Evolutionary conservation across 768 basidiomycete species (phyloP).

Genomic region (Lepiota subincarnata): DNA sequence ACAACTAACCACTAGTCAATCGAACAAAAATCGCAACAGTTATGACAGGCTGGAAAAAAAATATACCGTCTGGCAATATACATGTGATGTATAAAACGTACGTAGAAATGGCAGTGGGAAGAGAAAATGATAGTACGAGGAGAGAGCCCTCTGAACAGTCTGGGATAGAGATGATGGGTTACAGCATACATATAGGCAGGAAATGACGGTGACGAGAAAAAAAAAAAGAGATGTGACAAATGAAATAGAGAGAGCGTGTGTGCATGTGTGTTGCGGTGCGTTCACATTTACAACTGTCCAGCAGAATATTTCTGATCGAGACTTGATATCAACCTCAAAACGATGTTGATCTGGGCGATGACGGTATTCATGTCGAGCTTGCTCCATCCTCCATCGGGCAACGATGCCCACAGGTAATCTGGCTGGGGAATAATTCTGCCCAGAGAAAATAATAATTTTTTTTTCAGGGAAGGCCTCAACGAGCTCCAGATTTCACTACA

Average conservation of each 20-base stretch:
- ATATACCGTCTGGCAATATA: not conserved
- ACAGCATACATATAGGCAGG: not conserved
- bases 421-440: slow-evolving; percentile 27
- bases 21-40: not conserved
- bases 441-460: too few species aligned
- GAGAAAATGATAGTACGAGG: not conserved
- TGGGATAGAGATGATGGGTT: too few species aligned
- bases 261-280: not conserved
- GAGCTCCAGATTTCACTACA: too few species aligned
- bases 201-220: not conserved
- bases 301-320: slow-evolving; percentile 20
- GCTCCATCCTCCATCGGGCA: slow-evolving; percentile 28
- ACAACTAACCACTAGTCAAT: not conserved
- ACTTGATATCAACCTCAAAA: slow-evolving; percentile 19
- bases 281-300: slow-evolving; percentile 7
- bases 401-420: slow-evolving; percentile 27
- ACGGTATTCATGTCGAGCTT: slow-evolving; percentile 22
- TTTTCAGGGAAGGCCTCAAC: not conserved
- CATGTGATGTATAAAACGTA: not conserved
- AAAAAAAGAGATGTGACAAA: too few species aligned
- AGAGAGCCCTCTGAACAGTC: too few species aligned
- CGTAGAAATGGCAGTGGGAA: not conserved
- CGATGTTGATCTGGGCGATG: slow-evolving; percentile 25
- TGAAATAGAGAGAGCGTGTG: too few species aligned
- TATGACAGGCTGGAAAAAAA: too few species aligned